Evolutionary conservation across 768 basidiomycete genomes (phyloP), one percentile per base, ranked within the genome.

Genomic region (Psilocybe subaeruginosa): DNA sequence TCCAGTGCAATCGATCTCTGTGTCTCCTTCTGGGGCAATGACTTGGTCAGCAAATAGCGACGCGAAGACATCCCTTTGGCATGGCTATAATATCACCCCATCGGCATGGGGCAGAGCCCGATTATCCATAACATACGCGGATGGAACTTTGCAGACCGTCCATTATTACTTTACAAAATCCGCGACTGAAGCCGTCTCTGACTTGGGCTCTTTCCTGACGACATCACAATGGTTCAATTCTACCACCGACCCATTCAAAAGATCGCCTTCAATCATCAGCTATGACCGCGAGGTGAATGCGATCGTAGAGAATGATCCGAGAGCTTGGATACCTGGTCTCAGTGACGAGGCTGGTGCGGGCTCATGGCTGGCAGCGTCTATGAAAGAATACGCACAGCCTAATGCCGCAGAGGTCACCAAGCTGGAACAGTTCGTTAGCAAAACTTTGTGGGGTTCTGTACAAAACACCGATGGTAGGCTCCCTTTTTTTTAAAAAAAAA

Each of bases 301-400:
- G 7, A 59, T 78, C 0, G 82, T 86, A 1, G 77, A 69, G 63
- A 78, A 85, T 63, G 85, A 85, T 58, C 76, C 82, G 12, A 69
- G 85, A 41, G 82, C 83, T 12, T 86, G 85, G 85, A 86, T 86
- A 54, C 79, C 83, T n/a, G 85, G 85, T 0, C 65, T 85, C 60
- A 84, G 82, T 53, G 84, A 86, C 63, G 85, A 86, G 68, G 85
- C 81, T n/a, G 85, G 85, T 30, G 84, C 85, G 0, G 84, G 83
- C 9, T 84, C 83, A 23, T 85, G 83, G 82, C 66, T 86, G 12
- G 82, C 85, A 7, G 84, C 81, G 16, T 72, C 79, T 3, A 81
- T 85, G 82, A 86, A 85, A 62, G 82, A 86, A 65, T 86, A 72
- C 62, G 81, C 75, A 1, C 83, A 84, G 61, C 85, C 85, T 1